Evolutionary conservation across 2,329 filamentous ascomycete genomes (phyloP), one percentile per base, ranked within the genome.

Genomic region (Furcasterigmium sp.): DNA sequence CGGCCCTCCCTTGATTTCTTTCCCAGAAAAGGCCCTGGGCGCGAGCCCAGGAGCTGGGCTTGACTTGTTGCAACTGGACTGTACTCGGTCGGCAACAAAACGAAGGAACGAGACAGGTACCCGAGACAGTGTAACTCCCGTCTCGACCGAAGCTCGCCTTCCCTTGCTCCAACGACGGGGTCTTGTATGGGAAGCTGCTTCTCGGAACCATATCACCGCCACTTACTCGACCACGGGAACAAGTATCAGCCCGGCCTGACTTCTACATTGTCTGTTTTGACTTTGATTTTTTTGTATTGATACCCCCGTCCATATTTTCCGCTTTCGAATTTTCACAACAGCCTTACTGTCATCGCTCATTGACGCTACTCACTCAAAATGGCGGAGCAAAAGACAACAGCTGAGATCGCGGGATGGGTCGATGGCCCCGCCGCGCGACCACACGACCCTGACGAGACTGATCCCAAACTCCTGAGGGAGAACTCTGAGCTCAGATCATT

Each of bases 401-500:
- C 38, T 8, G 44, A 39, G 38, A 39, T 37, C 39, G 32, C 15
- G 21, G 43, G 41, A n/a, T 41, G 44, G 41, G 32, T 40, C 34
- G 43, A 39, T 37, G 39, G 39, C 19, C 39, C 39, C n/a, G 35
- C 37, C 19, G 38, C 30, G 25, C 43, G 42, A 28, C 42, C 48
- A 13, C 47, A 49, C n/a, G 61, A 68, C 52, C 58, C 78, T 53
- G 65, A 70, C 45, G 55, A 67, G 30, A 84, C 80, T 19, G 90
- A 96, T 56, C 89, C 91, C 23, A 75, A 82, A n/a, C 73, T 96
- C 11, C 73, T 97, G 47, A 84, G 76, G 60, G 85, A 90, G 53
- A 76, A 91, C 61, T 90, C 87, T 13, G 73, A 77, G 30, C 74
- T 85, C 53, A 76, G 77, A 56, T 75, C 82, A 5, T 95, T 90